These are phyloP conservation scores for Microbotryum violaceum DNA, from an alignment of 1,284 basidiomycete genomes.

Conservation along the genomic window DNA sequence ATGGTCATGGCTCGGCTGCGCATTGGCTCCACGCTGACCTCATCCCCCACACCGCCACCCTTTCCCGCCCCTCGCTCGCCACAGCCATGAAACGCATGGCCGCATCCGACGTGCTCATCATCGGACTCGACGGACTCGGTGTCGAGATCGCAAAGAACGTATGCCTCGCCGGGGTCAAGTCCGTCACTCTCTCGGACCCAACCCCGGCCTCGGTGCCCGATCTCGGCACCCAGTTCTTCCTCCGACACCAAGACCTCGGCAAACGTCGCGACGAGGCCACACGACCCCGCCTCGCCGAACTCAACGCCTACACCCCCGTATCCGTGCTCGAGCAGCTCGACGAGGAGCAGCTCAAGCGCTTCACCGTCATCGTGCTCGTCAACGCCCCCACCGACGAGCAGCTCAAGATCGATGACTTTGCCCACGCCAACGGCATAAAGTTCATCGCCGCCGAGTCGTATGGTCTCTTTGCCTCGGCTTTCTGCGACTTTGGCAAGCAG, in stretches of 20 bases:
- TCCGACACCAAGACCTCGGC: constrained; percentile 79
- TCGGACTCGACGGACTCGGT: constrained; percentile 87
- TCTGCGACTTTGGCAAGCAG: constrained; percentile 92
- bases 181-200: constrained; percentile 92
- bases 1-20: constrained; percentile 12
- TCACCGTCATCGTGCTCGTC: constrained; percentile 76
- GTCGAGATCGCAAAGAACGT: constrained; percentile 98
- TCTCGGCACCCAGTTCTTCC: constrained; percentile 93
- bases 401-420: constrained; percentile 91
- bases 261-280: constrained; percentile 80
- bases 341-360: constrained; percentile 66
- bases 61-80: background rate
- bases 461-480: constrained; percentile 89
- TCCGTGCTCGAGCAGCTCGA: constrained; percentile 66
- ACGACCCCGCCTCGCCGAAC: constrained; percentile 80
- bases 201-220: constrained; percentile 78
- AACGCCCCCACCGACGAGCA: constrained; percentile 71
- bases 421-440: constrained; percentile 75
- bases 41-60: background rate
- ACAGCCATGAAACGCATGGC: constrained; percentile 99
- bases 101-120: constrained; percentile 85
- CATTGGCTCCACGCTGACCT: background rate
- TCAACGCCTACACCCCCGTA: constrained; percentile 95
- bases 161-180: constrained; percentile 93
- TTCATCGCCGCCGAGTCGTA: constrained; percentile 89